phyloP scores from a whole-genome alignment of 1,139 yeast genomes.

The Lodderomyces margitis region DNA sequence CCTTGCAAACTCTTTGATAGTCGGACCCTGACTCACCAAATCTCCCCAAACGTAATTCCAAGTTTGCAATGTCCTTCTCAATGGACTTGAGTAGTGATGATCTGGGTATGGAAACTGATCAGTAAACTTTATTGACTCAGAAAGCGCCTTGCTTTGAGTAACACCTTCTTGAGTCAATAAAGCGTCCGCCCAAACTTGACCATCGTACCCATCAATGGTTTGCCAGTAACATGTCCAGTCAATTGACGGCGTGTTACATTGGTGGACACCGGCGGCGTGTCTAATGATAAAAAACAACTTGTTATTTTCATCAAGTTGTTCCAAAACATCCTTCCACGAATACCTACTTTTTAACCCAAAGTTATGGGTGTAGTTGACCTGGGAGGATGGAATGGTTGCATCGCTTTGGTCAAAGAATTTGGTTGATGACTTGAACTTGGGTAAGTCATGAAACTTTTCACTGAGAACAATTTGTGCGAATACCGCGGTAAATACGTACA shows the following conservation, averaged over 20 bases:
- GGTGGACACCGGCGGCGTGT: slow-evolving; percentile 42
- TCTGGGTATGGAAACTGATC: slow-evolving; percentile 28
- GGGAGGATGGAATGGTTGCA: slow-evolving; percentile 11
- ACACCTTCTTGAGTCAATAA: slow-evolving; percentile 29
- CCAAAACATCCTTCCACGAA: slow-evolving; percentile 19
- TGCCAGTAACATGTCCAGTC: slow-evolving; percentile 40
- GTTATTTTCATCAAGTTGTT: slow-evolving; percentile 11
- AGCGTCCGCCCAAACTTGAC: slow-evolving; percentile 39
- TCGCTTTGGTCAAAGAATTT: slow-evolving; percentile 24
- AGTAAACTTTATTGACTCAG: slow-evolving; percentile 15
- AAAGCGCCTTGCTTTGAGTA: slow-evolving; percentile 20
- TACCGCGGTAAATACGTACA: slow-evolving; percentile 1
- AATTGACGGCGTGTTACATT: slow-evolving; percentile 15
- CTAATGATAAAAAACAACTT: slow-evolving; percentile 38
- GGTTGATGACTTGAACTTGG: slow-evolving; percentile 13
- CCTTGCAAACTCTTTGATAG: slow-evolving; percentile 33
- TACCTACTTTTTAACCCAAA: slow-evolving; percentile 21
- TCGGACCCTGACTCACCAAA: slow-evolving; percentile 14
- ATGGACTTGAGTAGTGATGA: slow-evolving; percentile 33
- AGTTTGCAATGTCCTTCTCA: slow-evolving; percentile 36
- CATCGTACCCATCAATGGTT: slow-evolving; percentile 28
- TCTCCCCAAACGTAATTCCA: slow-evolving; percentile 30
- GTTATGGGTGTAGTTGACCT: slow-evolving; percentile 16
- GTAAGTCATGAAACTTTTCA: slow-evolving; percentile 7
- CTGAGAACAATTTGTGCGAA: slow-evolving; percentile 9